A percentile compares a stretch with the other conserved stretches of the same genome.
Evolutionary conservation across 2,329 filamentous ascomycete genomes (phyloP).

Genomic region (Seiridium unicorne): DNA sequence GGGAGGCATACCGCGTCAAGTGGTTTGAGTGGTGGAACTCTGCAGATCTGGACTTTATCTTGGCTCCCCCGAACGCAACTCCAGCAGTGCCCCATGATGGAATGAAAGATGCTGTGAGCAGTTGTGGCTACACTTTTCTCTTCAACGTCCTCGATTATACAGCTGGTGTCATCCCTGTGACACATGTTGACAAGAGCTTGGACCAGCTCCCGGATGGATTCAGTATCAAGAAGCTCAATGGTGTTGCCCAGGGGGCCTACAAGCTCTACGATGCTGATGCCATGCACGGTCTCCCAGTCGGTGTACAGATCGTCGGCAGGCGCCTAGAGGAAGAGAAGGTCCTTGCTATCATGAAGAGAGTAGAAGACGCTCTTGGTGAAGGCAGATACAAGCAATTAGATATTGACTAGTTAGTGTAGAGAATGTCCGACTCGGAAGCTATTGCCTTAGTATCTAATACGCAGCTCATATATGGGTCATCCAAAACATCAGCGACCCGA

Average conservation of each 20-base stretch:
- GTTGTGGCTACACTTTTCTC: conserved; percentile 89
- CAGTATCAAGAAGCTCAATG: conserved; percentile 66
- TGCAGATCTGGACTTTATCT: conserved; percentile 70
- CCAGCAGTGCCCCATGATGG: conserved; percentile 83
- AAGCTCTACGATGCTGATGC: conserved; percentile 77
- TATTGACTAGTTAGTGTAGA: conserved; percentile 32
- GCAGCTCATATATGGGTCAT: no score
- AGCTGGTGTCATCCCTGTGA: conserved; percentile 78
- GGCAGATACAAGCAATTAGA: conserved; percentile 52
- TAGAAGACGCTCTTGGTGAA: conserved; percentile 71
- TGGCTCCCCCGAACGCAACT: conserved; percentile 86
- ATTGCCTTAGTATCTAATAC: no score
- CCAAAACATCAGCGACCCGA: no score
- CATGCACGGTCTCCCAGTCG: conserved; percentile 88
- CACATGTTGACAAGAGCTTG: conserved; percentile 70
- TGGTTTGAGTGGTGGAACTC: conserved; percentile 88
- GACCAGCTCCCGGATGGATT: conserved; percentile 65
- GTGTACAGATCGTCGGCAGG: conserved; percentile 78
- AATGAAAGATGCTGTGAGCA: conserved; percentile 82
- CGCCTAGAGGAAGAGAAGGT: conserved; percentile 87
- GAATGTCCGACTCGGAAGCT: no score
- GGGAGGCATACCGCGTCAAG: conserved; percentile 72
- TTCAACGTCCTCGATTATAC: conserved; percentile 93
- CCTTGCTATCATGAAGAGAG: conserved; percentile 72
- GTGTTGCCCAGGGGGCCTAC: conserved; percentile 79